Percentiles rank a stretch among this genome's conserved stretches.
Conservation (phyloP, 805 yeast species). For the Suhomyces kilbournensis region DNA sequence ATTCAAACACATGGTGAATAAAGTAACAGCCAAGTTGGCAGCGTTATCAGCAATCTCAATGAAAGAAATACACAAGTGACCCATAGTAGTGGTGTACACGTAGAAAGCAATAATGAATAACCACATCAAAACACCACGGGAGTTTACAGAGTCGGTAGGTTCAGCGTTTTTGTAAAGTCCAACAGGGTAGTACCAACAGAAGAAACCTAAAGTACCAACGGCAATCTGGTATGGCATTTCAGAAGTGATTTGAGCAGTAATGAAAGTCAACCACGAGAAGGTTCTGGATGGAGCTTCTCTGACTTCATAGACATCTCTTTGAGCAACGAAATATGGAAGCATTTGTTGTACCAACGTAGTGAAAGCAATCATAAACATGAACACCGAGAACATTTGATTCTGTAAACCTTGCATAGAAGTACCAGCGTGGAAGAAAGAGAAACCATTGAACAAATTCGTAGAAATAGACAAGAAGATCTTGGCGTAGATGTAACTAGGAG, state of each 20-base stretch:
- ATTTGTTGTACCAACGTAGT: conserved; percentile 60
- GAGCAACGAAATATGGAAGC: conserved; percentile 52
- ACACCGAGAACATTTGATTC: conserved; percentile 73
- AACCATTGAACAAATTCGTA: conserved; percentile 65
- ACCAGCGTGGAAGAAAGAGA: conserved; percentile 65
- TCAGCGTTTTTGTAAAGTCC: conserved; percentile 46
- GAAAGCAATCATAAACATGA: conserved; percentile 61
- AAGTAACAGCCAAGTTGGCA: conserved; percentile 54
- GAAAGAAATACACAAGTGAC: conserved; percentile 58
- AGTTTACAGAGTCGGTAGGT: conserved; percentile 45
- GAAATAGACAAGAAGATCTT: conserved; percentile 55
- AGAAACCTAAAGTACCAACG: conserved; percentile 66
- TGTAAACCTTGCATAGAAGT: conserved; percentile 37
- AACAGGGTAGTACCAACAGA: conserved; percentile 36
- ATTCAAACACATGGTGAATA: conserved; percentile 60
- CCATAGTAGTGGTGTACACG: conserved; percentile 56
- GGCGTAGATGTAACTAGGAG: conserved; percentile 46
- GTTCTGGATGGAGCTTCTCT: conserved; percentile 74
- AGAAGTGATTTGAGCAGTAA: conserved; percentile 57
- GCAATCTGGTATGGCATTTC: conserved; percentile 65
- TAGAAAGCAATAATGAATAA: conserved; percentile 41
- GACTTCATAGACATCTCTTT: conserved; percentile 66
- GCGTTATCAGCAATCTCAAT: conserved; percentile 59
- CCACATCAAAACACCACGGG: conserved; percentile 62
- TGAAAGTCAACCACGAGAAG: conserved; percentile 62